Base-by-base conservation (phyloP, 768 basidiomycete genomes). In the Pulveroboletus sp. region DNA sequence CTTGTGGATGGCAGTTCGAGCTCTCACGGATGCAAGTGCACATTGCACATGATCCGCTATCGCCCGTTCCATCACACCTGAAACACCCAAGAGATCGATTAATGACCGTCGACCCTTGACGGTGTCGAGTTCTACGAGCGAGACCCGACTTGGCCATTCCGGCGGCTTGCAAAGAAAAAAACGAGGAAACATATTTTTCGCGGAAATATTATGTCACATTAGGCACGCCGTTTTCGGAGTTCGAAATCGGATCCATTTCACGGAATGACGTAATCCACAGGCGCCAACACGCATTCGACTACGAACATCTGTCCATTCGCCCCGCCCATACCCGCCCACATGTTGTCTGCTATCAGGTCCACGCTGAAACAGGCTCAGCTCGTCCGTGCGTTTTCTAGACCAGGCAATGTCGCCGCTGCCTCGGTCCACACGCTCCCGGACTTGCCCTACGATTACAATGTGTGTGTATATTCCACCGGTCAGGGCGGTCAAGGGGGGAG, bases 381-480 rank as follows among this genome's bases (percentile, higher is more conserved):
- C 39, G 57, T 74, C 31, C 79, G 82, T 46, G 52, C 76, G 14
- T 73, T 81, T 48, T 69, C 68, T 2, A 70, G 73, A 45, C 69
- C 71, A 14, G 63, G 71, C 27, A 60, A 72, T 36, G 57, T 70
- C 13, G 71, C 82, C 32, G 21, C 21, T 21, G 21, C 21, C 21
- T 71, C 73, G 11, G 40, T 83, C 50, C 88, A 92, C 70, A 85
- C 86, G 6, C 79, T 93, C 18, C 91, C 92, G 5, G 72, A 80
- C 36, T 74, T 94, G 28, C 87, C 90, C 39, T 93, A 93, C 64
- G 73, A 73, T 17, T 89, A 93, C 67, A 79, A 91, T 69, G 90
- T 86, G 46, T 53, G 78, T 68, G 46, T 53, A 77, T 68, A 32
- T 4, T 21, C 21, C 21, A 21, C 21, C 21, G 21, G 21, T 21